Evolutionary conservation across 345 rosid genomes (phyloP).

Genomic region (Eucalyptus cloeziana): DNA sequence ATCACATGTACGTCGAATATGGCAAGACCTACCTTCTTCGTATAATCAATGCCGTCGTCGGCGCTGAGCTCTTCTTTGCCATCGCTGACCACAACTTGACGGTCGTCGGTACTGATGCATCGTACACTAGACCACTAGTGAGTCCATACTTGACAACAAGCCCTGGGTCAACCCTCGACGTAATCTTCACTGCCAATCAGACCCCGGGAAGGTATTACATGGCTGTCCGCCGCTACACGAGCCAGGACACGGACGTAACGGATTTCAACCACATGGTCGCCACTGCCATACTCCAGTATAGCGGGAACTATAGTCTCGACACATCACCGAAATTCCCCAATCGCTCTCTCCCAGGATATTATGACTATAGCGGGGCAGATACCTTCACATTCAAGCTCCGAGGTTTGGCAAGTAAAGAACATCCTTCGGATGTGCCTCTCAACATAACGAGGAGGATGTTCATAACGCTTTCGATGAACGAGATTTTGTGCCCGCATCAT

Average conservation of each 20-base stretch:
- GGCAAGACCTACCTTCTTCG: constrained; percentile 16
- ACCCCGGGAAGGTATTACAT: constrained; percentile 13
- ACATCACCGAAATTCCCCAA: background rate
- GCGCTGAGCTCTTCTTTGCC: constrained; percentile 13
- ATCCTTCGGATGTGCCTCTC: constrained; percentile 13
- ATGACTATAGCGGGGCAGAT: background rate
- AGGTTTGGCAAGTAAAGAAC: constrained; percentile 3
- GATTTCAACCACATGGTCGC: constrained; percentile 6
- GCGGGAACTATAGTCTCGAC: background rate
- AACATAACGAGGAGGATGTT: constrained; percentile 1
- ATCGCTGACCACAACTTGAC: constrained; percentile 13
- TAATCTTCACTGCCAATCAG: constrained; percentile 9
- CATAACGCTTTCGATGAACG: background rate
- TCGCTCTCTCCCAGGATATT: background rate
- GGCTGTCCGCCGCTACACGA: background rate
- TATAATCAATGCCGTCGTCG: constrained; percentile 10
- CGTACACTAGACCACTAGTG: constrained; percentile 7
- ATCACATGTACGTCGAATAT: background rate
- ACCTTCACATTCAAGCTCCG: background rate
- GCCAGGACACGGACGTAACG: background rate
- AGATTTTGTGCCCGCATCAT: background rate
- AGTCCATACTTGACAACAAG: background rate
- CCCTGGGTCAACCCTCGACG: constrained; percentile 23
- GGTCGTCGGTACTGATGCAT: constrained; percentile 11
- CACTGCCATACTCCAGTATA: constrained; percentile 27